phyloP scores from a whole-genome alignment of 176 grass and related monocot genomes.

The Ensete glaucum region DNA sequence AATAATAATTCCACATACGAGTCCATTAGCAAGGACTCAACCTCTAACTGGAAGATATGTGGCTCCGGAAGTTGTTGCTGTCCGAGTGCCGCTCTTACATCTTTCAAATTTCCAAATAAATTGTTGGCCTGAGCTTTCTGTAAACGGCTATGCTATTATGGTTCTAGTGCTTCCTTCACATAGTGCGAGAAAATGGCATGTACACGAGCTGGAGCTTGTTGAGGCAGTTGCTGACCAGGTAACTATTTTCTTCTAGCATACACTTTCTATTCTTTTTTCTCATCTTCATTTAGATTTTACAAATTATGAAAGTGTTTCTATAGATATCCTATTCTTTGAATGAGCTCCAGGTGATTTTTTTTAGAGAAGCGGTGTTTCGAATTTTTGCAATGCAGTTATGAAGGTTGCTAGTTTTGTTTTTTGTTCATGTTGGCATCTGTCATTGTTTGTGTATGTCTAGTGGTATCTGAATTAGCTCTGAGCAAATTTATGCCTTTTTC shows the following conservation, averaged over 20 bases:
- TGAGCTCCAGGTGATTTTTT: background rate
- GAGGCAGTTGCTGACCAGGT: constrained; percentile 20
- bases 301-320: background rate
- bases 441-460: no score
- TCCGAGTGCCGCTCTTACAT: constrained; percentile 24
- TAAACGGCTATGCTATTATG: constrained; percentile 21
- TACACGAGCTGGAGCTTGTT: constrained; percentile 17
- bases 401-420: no score
- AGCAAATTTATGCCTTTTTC: no score
- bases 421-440: no score
- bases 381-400: no score
- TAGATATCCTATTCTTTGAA: background rate
- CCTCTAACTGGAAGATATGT: constrained; percentile 19
- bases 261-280: background rate
- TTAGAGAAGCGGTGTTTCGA: no score
- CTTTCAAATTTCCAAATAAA: constrained; percentile 19
- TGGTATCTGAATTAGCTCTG: no score
- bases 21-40: constrained; percentile 25
- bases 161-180: constrained; percentile 13
- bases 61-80: constrained; percentile 17
- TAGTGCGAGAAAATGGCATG: constrained; percentile 18
- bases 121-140: constrained; percentile 15
- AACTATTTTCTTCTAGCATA: background rate
- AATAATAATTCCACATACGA: constrained; percentile 20
- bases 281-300: background rate